phyloP scores from a whole-genome alignment of 257 asterid genomes.

The Eustoma russellianum region DNA sequence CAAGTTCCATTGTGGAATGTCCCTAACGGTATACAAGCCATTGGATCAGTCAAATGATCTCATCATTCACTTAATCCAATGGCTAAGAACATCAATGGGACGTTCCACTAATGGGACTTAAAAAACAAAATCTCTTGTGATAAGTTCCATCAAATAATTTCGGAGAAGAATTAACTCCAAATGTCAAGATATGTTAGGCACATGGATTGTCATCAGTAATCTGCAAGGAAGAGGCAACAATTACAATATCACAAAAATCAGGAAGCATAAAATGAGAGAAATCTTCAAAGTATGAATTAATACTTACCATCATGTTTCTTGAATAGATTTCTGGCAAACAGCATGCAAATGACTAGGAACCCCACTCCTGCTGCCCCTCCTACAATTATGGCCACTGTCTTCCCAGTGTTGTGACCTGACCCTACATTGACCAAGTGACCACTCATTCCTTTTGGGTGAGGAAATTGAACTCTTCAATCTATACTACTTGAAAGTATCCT shows the following conservation, averaged over 20 bases:
- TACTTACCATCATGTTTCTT: constrained; percentile 86
- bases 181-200: constrained; percentile 9
- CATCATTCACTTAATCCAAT: no score
- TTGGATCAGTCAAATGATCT: no score
- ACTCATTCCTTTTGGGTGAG: constrained; percentile 9
- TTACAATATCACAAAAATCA: constrained; percentile 1
- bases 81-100: no score
- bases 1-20: neutral
- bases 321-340: constrained; percentile 63
- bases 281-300: neutral
- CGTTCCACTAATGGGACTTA: no score
- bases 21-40: no score
- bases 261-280: neutral
- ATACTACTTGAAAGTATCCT: no score
- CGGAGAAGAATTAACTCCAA: constrained; percentile 11
- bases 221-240: constrained; percentile 22
- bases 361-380: constrained; percentile 99
- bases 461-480: no score
- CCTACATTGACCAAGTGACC: constrained; percentile 40
- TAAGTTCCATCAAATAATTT: neutral
- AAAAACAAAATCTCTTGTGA: no score
- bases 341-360: constrained; percentile 65
- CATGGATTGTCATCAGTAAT: constrained; percentile 28
- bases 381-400: constrained; percentile 87
- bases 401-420: constrained; percentile 71